Percentiles rank a stretch among this genome's conserved stretches.
Conservation (phyloP, 2,329 filamentous ascomycete genomes). For the Malbranchea cinnamomea region DNA sequence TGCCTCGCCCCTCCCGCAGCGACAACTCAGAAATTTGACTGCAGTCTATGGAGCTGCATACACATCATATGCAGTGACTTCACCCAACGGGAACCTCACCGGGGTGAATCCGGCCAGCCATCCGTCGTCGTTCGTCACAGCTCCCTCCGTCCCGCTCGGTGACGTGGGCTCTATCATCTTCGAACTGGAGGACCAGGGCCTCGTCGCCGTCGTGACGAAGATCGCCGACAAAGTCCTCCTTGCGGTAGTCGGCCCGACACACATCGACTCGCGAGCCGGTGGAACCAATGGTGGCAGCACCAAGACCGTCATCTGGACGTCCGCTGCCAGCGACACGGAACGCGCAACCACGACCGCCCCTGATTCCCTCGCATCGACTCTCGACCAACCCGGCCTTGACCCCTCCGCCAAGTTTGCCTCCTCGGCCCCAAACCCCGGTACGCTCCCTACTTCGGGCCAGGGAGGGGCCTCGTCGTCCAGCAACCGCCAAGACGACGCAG, state of each 20-base stretch:
- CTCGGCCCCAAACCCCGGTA: slow-evolving; percentile 9
- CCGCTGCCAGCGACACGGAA: slow-evolving; percentile 10
- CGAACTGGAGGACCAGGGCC: slow-evolving; percentile 23
- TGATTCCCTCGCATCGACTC: slow-evolving; percentile 6
- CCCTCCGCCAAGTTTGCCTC: slow-evolving; percentile 8
- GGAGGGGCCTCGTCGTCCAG: slow-evolving; percentile 1
- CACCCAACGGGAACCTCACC: slow-evolving; percentile 26
- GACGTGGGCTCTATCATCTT: slow-evolving; percentile 31
- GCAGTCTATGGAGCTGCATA: slow-evolving; percentile 30
- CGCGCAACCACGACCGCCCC: slow-evolving; percentile 4
- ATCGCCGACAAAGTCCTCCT: slow-evolving; percentile 30
- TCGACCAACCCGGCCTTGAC: slow-evolving; percentile 2
- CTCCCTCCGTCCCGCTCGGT: slow-evolving; percentile 25
- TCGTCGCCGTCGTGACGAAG: slow-evolving; percentile 26
- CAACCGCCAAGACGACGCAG: slow-evolving; percentile 7
- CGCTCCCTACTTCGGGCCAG: not conserved
- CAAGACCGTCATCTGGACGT: slow-evolving; percentile 2
- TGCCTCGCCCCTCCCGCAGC: slow-evolving; percentile 24
- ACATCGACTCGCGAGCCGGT: not conserved
- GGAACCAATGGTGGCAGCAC: not conserved
- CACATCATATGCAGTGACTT: slow-evolving; percentile 27
- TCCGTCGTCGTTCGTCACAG: slow-evolving; percentile 28
- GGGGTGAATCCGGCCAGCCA: slow-evolving; percentile 29
- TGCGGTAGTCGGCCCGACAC: slow-evolving; percentile 23
- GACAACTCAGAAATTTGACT: slow-evolving; percentile 27